phyloP scores from a whole-genome alignment of 768 basidiomycete genomes.

The Xerocomellus chrysenteron region DNA sequence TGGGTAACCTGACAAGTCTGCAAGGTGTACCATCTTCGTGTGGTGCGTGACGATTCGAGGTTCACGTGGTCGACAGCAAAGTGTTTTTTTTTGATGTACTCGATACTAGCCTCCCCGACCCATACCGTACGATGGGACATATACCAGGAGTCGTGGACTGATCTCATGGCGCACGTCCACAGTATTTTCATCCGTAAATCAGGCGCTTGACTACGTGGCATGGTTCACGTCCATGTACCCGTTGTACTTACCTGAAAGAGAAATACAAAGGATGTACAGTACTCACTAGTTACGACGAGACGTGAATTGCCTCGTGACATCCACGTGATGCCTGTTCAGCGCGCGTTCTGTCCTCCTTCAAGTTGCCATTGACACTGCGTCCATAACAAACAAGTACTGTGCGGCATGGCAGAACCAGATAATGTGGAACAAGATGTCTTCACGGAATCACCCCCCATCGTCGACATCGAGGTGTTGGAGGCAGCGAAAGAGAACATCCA shows the following conservation, averaged over 20 bases:
- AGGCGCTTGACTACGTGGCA: neutral
- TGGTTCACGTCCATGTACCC: neutral
- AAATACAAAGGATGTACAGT: no score
- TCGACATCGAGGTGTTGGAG: slow-evolving; percentile 80
- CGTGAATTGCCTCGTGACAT: slow-evolving; percentile 8
- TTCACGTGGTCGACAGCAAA: no score
- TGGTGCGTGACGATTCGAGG: no score
- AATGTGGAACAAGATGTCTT: slow-evolving; percentile 43
- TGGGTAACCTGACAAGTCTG: no score
- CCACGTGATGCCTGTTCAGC: slow-evolving; percentile 22
- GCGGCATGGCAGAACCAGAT: slow-evolving; percentile 20
- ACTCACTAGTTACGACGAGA: no score
- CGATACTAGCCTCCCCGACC: no score
- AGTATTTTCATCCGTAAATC: slow-evolving; percentile 1
- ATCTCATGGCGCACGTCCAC: slow-evolving; percentile 9
- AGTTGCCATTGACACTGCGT: neutral
- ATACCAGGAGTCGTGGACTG: slow-evolving; percentile 5
- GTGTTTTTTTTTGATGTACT: no score
- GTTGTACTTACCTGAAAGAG: neutral
- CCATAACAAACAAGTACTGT: neutral
- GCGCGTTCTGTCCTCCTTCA: slow-evolving; percentile 3
- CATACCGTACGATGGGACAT: neutral
- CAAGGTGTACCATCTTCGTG: no score
- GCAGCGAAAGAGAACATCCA: slow-evolving; percentile 88
- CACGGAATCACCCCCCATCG: slow-evolving; percentile 46